phyloP scores from a whole-genome alignment of 805 yeast genomes.

The Nakazawaea anatomiae region DNA sequence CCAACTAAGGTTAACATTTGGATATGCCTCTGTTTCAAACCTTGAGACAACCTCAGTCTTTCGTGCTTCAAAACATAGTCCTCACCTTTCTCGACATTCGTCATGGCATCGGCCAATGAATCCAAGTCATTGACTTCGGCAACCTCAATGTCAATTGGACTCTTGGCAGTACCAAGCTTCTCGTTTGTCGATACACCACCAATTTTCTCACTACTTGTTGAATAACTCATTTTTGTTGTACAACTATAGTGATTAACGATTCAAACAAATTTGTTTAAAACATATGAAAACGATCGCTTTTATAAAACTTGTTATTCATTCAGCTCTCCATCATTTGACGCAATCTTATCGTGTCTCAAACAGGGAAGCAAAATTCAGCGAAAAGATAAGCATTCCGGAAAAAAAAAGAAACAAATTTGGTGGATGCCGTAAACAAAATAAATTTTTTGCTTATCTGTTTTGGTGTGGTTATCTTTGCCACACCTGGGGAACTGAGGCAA shows the following conservation, averaged over 20 bases:
- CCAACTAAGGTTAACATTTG: conserved; percentile 46
- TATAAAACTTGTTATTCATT: background rate
- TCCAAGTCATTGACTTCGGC: conserved; percentile 9
- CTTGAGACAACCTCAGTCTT: conserved; percentile 9
- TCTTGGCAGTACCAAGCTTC: conserved; percentile 3
- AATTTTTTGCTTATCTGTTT: no score
- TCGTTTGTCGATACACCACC: conserved; percentile 1
- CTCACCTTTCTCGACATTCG: conserved; percentile 7
- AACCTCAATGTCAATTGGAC: conserved; percentile 7
- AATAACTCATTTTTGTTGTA: background rate
- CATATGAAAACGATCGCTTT: no score
- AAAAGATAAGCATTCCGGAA: no score
- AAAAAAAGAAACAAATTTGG: no score
- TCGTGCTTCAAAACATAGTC: conserved; percentile 10
- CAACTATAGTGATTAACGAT: no score
- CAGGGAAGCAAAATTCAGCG: no score
- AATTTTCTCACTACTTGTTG: conserved; percentile 5
- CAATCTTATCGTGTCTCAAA: background rate
- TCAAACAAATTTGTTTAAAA: no score
- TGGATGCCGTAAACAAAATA: no score
- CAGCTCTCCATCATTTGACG: background rate
- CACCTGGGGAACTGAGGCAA: background rate
- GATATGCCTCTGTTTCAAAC: conserved; percentile 27
- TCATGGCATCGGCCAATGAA: conserved; percentile 10
- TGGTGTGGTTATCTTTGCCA: background rate